These are phyloP conservation scores for Poa annua DNA, from an alignment of 176 grass and related monocot genomes.

Conservation along the genomic window DNA sequence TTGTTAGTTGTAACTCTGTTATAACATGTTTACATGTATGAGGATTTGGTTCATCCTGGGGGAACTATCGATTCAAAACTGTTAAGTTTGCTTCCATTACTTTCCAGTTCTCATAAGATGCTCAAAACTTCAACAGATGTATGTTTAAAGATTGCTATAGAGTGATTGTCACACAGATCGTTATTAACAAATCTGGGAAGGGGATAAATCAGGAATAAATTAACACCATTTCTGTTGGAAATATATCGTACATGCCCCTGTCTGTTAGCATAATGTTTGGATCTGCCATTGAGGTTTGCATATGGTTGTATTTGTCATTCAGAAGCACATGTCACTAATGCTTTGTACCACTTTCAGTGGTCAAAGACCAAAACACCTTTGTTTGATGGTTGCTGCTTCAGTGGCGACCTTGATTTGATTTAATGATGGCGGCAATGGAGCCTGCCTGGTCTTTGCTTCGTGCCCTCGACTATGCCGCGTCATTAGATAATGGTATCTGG, in stretches of 20 bases:
- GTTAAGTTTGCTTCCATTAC: constrained; percentile 1
- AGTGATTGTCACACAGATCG: background rate
- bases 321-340: background rate
- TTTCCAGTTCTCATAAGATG: background rate
- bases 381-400: background rate
- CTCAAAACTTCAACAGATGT: background rate
- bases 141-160: background rate
- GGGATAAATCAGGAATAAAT: background rate
- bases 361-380: background rate
- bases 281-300: background rate
- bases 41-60: constrained; percentile 21
- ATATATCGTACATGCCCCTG: background rate
- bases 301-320: background rate
- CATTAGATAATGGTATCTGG: constrained; percentile 18
- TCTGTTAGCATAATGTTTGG: constrained; percentile 2
- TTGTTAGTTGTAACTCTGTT: background rate
- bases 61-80: background rate
- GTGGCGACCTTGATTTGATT: background rate
- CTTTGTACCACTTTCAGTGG: constrained; percentile 7
- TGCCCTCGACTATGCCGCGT: background rate
- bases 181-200: background rate
- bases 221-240: background rate
- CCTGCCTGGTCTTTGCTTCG: background rate
- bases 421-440: background rate
- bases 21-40: background rate